A percentile compares a stretch with the other conserved stretches of the same genome.
phyloP scores from a whole-genome alignment of 1,139 yeast genomes.

The Suhomyces panamericanus region DNA sequence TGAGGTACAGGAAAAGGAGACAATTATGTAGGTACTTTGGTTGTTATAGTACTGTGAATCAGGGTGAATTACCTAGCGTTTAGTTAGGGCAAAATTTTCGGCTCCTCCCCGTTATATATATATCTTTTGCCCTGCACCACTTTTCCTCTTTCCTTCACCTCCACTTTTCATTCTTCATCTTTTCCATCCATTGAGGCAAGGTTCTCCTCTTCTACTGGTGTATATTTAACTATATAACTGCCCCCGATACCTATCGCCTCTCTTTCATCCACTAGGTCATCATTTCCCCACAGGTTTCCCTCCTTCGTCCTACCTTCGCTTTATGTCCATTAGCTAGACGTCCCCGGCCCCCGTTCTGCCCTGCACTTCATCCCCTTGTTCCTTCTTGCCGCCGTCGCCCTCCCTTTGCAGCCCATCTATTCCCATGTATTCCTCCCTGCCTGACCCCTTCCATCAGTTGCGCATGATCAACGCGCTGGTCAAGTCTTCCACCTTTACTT shows the following conservation, averaged over 20 bases:
- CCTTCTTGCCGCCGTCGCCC: neutral
- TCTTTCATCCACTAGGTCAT: constrained; percentile 2
- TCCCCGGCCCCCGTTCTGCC: neutral
- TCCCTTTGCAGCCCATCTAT: neutral
- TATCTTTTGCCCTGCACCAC: constrained; percentile 9
- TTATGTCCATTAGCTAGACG: constrained; percentile 1
- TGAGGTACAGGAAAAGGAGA: constrained; percentile 12
- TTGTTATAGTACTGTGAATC: constrained; percentile 14
- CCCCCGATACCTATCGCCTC: constrained; percentile 5
- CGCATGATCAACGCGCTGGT: constrained; percentile 34
- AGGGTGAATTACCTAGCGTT: constrained; percentile 10
- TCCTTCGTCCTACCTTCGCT: constrained; percentile 1
- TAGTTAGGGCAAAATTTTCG: constrained; percentile 6
- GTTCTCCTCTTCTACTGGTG: constrained; percentile 5
- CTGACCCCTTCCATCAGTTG: constrained; percentile 41
- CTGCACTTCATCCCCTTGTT: neutral
- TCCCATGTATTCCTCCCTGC: constrained; percentile 23
- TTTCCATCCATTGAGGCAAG: constrained; percentile 9
- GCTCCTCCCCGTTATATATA: constrained; percentile 9
- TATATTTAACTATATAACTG: constrained; percentile 6
- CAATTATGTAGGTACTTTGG: constrained; percentile 11
- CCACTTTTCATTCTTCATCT: neutral
- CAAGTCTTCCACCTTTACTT: constrained; percentile 34
- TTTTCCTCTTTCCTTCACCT: neutral
- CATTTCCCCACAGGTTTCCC: constrained; percentile 1